Conservation (phyloP, 441 rosid genomes). For the Omphalea diandra region DNA sequence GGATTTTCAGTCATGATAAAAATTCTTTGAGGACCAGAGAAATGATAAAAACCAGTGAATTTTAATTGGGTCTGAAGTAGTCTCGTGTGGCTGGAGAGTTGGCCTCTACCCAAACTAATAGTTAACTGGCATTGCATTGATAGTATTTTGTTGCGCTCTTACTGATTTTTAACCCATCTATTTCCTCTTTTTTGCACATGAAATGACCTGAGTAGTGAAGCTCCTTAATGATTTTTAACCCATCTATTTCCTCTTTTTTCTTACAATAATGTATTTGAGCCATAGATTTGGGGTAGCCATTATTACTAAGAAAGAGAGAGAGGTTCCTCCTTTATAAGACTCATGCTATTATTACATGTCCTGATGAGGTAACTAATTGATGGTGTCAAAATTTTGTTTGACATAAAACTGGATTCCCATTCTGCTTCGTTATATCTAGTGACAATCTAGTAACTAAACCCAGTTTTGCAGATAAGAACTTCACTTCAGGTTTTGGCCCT, state of each 20-base stretch:
- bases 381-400: background rate
- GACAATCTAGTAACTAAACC: constrained; percentile 20
- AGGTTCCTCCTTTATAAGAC: background rate
- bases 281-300: background rate
- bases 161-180: too few species aligned
- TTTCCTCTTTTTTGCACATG: background rate
- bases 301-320: background rate
- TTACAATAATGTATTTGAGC: background rate
- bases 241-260: background rate
- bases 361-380: background rate
- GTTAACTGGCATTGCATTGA: background rate
- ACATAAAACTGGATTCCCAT: background rate
- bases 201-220: background rate
- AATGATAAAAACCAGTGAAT: background rate
- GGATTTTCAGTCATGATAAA: background rate
- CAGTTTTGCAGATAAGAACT: constrained; percentile 70
- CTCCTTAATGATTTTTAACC: background rate
- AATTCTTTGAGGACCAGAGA: background rate
- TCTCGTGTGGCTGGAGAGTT: background rate
- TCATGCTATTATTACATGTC: background rate
- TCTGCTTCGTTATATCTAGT: background rate
- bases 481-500: constrained; percentile 90
- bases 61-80: background rate
- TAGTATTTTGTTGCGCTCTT: too few species aligned
- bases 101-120: background rate